Evolutionary conservation across 83 land plant genomes (phyloP).

Genomic region (Thuja plicata): DNA sequence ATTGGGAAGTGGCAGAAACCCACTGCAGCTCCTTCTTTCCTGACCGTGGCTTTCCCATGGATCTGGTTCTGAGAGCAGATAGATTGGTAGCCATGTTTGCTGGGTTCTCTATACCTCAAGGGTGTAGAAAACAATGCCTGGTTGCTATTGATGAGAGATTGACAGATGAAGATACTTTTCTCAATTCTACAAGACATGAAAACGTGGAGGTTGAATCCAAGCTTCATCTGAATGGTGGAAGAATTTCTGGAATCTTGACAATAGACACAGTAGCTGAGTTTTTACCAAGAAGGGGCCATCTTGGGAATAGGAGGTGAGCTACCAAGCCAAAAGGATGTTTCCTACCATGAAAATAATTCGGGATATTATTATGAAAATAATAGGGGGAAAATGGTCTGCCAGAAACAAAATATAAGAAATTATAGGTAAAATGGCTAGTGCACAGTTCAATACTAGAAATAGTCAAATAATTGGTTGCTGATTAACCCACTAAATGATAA

Average conservation of each 20-base stretch:
- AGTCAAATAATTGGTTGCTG: neutral
- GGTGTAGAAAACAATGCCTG: slow-evolving; percentile 54
- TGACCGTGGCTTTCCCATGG: slow-evolving; percentile 57
- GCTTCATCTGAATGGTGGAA: slow-evolving; percentile 35
- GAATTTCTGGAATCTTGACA: slow-evolving; percentile 72
- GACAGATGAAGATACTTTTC: slow-evolving; percentile 22
- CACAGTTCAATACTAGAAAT: neutral
- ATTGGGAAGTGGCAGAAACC: slow-evolving; percentile 81
- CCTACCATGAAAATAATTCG: slow-evolving; percentile 2
- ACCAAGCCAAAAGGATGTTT: slow-evolving; percentile 1
- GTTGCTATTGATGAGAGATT: slow-evolving; percentile 49
- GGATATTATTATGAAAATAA: neutral
- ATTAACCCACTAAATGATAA: neutral
- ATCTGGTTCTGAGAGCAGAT: slow-evolving; percentile 54
- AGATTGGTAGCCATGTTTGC: slow-evolving; percentile 55
- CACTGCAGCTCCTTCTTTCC: slow-evolving; percentile 81
- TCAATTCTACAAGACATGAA: slow-evolving; percentile 13
- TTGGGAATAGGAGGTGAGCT: slow-evolving; percentile 59
- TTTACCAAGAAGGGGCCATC: slow-evolving; percentile 74
- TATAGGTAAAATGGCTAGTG: neutral
- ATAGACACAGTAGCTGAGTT: slow-evolving; percentile 76
- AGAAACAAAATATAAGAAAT: neutral
- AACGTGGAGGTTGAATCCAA: slow-evolving; percentile 49
- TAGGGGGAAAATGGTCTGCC: neutral
- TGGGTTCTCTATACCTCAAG: slow-evolving; percentile 52